Base-by-base conservation (phyloP, 2,329 filamentous ascomycete species). In the Fusarium concolor region DNA sequence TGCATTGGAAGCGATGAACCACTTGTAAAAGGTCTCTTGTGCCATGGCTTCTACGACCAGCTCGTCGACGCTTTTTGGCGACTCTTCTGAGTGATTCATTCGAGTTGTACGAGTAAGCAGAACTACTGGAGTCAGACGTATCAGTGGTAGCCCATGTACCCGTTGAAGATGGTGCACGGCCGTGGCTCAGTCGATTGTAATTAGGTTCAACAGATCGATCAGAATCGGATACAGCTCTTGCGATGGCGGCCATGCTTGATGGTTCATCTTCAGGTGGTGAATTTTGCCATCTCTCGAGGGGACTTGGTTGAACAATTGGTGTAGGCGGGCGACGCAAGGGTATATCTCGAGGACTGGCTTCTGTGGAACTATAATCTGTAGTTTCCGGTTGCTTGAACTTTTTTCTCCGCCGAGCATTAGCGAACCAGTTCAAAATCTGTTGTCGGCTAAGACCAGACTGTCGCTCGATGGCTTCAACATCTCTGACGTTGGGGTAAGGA, bases 341-440 rank as follows among this genome's bases (percentile, higher is more conserved):
- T 2, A 64, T 59, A 5, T 59, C 24, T 0, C 24, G 54, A 3
- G 51, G 52, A 0, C 44, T 31, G 4, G 24, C 33, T 1, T 51
- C 59, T 3, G 59, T 31, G 1, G 44, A 33, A 2, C 28, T 35
- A 2, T 26, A 5, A 3, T 38, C 33, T 2, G 51, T 39, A 5
- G 43, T 28, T 9, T 56, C 41, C 5, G 33, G 28, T 0, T 31
- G 17, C 2, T 29, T 49, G 1, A 60, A 49, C 80, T 96, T 96
- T 69, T 91, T 89, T 62, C 93, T 86, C 51, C 93, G 87, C 26
- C 93, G 87, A 33, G 92, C 92, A 77, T 96, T 97, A 55, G 93
- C 92, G 38, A 96, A 87, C 93, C 93, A 97, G 75, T 96, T 96
- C 7, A 89, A 87, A 60, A 97, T 93, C 75, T 97, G 93, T 8